These are phyloP conservation scores for Neocatenulostroma microsporum DNA, from an alignment of 2,329 filamentous ascomycete genomes.

Conservation along the genomic window DNA sequence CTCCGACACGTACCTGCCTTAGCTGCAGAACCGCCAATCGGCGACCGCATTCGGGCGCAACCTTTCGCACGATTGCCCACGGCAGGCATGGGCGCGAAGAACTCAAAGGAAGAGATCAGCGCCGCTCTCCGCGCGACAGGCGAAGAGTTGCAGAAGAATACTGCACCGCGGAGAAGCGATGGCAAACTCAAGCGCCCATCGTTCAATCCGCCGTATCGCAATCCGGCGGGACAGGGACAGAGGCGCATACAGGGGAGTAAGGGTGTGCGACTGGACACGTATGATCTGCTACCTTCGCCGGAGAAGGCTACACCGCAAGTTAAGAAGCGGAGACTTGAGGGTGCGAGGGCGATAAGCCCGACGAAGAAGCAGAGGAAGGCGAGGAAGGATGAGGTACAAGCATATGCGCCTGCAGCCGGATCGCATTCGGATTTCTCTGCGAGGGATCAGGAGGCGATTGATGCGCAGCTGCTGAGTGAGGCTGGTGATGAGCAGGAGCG, in stretches of 20 bases:
- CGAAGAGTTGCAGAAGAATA: conserved; percentile 1
- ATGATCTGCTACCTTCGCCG: conserved; percentile 6
- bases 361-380: conserved; percentile 1
- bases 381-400: too few species aligned
- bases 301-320: background rate
- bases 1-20: conserved; percentile 1
- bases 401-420: too few species aligned
- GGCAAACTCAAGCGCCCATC: conserved; percentile 3
- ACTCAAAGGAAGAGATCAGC: conserved; percentile 3
- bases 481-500: background rate
- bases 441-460: background rate
- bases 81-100: conserved; percentile 1
- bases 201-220: background rate
- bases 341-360: background rate
- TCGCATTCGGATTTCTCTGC: background rate
- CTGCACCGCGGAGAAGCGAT: background rate
- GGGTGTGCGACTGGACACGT: conserved; percentile 5
- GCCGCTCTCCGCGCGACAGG: conserved; percentile 4
- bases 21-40: background rate
- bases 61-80: too few species aligned
- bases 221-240: background rate
- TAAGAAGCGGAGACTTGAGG: background rate
- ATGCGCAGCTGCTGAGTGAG: conserved; percentile 2
- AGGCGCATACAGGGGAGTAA: background rate
- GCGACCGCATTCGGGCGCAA: too few species aligned